Base-by-base conservation (phyloP, 139 green algal species). In the Asterochloris sp. region DNA sequence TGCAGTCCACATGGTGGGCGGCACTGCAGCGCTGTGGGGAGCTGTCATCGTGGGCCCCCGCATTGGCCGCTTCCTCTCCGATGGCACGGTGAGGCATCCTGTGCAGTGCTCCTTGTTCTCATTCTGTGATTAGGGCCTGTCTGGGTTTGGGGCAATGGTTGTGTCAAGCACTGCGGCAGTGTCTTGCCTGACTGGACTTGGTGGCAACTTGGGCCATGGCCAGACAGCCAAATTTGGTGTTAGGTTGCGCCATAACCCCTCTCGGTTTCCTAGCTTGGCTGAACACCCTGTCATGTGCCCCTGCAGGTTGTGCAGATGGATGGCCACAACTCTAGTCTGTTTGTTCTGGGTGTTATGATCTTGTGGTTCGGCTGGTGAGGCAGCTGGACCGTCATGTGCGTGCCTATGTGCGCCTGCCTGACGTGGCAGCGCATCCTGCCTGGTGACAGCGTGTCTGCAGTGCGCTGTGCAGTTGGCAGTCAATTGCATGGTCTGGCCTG, bases 281-380 rank as follows among this genome's bases (percentile, higher is more conserved):
- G 38, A 54, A 2, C 38, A 2, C 38, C 38, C 38, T 6, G 6
- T 71, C 21, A 21, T 26, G 66, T 26, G 66, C 66, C 61, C 16
- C 28, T 85, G 78, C 78, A 86, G 83, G 89, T 87, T 0, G 89
- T 94, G 12, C 89, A 93, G 76, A 95, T 97, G 85, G 89, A 90
- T 29, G 95, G 94, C 14, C 95, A 98, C 88, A 93, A 91, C 85
- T 69, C 90, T 38, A 86, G 85, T 38, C 88, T 94, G 23, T 92
- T 89, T 80, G 76, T 93, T n/a, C 88, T 94, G 12, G 91, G 91
- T 64, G 91, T 93, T 69, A 91, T 94, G 85, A 88, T 98, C 66
- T 90, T 98, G 66, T 98, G 95, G 95, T 97, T 98, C 81, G 95
- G 95, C 76, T 98, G 95, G 93, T 54, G 38, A 54, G 38, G 38